These are phyloP conservation scores for Babesia microti DNA, from an alignment of 169 alveolate genomes.

Conservation along the genomic window DNA sequence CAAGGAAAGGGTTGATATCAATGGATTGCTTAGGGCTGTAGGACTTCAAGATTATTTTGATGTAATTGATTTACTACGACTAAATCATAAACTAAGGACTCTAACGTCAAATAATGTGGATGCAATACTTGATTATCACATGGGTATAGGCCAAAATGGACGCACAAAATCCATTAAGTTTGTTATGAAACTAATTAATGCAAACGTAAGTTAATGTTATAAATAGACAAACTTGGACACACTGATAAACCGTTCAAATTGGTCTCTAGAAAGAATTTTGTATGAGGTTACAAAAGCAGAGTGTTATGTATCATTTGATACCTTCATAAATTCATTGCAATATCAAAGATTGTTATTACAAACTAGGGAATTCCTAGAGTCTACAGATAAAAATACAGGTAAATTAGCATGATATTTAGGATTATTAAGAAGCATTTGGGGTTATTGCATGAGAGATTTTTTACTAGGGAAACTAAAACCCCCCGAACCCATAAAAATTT, in stretches of 20 bases:
- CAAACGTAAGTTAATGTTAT: neutral
- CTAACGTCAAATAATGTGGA: slow-evolving; percentile 10
- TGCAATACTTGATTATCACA: slow-evolving; percentile 7
- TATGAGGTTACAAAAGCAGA: slow-evolving; percentile 7
- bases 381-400: slow-evolving; percentile 28
- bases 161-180: too few relatives aligned
- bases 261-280: slow-evolving; percentile 1
- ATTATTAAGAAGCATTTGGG: slow-evolving; percentile 32
- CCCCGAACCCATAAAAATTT: too few relatives aligned
- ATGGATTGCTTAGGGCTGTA: slow-evolving; percentile 20
- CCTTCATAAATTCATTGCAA: slow-evolving; percentile 9
- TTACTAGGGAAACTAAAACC: too few relatives aligned
- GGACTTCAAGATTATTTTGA: slow-evolving; percentile 18
- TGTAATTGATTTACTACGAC: slow-evolving; percentile 15
- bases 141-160: too few relatives aligned
- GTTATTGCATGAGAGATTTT: too few relatives aligned
- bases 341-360: slow-evolving; percentile 2
- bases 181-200: too few relatives aligned
- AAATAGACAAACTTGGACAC: neutral
- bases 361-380: slow-evolving; percentile 9
- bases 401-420: slow-evolving; percentile 4
- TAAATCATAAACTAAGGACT: slow-evolving; percentile 18
- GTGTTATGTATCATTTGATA: slow-evolving; percentile 13
- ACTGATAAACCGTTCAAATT: neutral
- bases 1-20: slow-evolving; percentile 28